Conservation (phyloP, 2,329 filamentous ascomycete genomes). For the Dactylellina sp. region DNA sequence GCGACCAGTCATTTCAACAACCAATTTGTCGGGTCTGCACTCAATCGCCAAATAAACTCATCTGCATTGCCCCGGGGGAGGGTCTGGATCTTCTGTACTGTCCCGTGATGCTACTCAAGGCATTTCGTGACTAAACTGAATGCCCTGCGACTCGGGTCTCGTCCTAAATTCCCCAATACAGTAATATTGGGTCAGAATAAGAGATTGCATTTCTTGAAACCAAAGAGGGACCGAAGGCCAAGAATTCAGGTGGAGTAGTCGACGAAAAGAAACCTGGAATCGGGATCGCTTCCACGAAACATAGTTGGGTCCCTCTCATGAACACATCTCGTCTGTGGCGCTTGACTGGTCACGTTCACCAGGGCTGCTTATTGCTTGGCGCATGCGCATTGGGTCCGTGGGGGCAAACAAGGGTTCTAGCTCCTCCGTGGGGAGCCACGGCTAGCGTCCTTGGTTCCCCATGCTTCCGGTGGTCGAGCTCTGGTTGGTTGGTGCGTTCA, state of each 20-base stretch:
- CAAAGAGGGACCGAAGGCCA: slow-evolving; percentile 12
- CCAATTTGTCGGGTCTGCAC: slow-evolving; percentile 39
- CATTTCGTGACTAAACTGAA: slow-evolving; percentile 15
- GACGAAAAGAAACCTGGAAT: slow-evolving; percentile 45
- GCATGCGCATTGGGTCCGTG: slow-evolving; percentile 52
- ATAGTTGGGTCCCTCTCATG: slow-evolving; percentile 20
- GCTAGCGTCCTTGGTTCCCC: slow-evolving; percentile 34
- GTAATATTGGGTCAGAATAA: slow-evolving; percentile 36
- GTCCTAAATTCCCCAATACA: slow-evolving; percentile 40
- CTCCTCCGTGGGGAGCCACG: slow-evolving; percentile 7
- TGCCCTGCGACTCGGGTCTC: slow-evolving; percentile 12
- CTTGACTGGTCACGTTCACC: slow-evolving; percentile 51
- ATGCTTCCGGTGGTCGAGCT: slow-evolving; percentile 44
- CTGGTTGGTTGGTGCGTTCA: slow-evolving; percentile 46
- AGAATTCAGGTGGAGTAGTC: slow-evolving; percentile 30
- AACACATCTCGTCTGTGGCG: slow-evolving; percentile 48
- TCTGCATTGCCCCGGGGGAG: too few species aligned
- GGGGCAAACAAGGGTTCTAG: slow-evolving; percentile 34
- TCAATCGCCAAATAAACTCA: slow-evolving; percentile 8
- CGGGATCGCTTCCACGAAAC: slow-evolving; percentile 56
- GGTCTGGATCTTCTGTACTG: slow-evolving; percentile 42
- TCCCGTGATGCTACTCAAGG: slow-evolving; percentile 40
- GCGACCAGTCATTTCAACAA: slow-evolving; percentile 41
- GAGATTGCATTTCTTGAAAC: slow-evolving; percentile 21
- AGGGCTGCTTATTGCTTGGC: slow-evolving; percentile 44